Evolutionary conservation across 139 green algal species (phyloP).

Genomic region (Chlorella sp.): DNA sequence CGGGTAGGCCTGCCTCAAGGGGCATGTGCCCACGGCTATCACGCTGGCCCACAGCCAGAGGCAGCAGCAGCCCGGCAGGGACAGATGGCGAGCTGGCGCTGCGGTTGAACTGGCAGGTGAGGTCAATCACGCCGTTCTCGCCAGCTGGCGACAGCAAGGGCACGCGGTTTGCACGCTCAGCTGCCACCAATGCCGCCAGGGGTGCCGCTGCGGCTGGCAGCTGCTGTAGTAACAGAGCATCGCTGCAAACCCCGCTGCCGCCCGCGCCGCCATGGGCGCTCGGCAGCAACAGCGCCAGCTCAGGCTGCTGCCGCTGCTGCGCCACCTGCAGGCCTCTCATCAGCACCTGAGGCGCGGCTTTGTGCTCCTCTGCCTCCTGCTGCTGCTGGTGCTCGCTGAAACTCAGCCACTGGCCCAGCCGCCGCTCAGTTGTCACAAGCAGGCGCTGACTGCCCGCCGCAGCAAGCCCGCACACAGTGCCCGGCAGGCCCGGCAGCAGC

Average conservation of each 20-base stretch:
- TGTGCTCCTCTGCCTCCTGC: neutral
- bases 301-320: neutral
- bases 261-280: neutral
- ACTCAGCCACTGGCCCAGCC: neutral
- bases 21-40: neutral
- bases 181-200: neutral
- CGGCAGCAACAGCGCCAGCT: neutral
- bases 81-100: neutral
- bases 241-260: neutral
- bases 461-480: slow-evolving; percentile 14
- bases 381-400: neutral
- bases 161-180: neutral
- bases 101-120: neutral
- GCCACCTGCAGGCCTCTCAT: neutral
- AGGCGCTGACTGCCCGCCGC: neutral
- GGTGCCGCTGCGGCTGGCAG: neutral
- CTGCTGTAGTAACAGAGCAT: neutral
- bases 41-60: neutral
- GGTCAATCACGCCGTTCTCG: neutral
- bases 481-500: neutral
- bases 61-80: slow-evolving; percentile 1
- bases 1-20: neutral
- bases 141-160: neutral
- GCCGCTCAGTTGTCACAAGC: neutral
- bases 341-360: neutral